These are phyloP conservation scores for Populus deltoides DNA, from an alignment of 345 rosid species.

Conservation along the genomic window DNA sequence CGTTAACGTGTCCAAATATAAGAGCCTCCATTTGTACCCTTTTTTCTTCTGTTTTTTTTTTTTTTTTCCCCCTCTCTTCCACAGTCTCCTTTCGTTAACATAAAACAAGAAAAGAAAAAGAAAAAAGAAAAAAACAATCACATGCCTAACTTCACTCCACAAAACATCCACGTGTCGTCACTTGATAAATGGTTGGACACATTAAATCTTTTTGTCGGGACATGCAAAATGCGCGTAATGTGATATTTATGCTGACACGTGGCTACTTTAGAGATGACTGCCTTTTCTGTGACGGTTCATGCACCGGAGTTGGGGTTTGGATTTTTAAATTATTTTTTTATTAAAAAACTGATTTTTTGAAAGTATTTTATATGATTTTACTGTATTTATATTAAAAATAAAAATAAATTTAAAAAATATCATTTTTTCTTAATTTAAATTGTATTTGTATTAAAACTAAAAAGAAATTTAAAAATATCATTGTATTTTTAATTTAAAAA, in stretches of 20 bases:
- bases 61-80: constrained; percentile 9
- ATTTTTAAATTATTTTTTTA: no score
- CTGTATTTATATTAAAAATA: no score
- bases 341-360: no score
- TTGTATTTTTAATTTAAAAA: no score
- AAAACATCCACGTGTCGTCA: constrained; percentile 17
- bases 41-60: neutral
- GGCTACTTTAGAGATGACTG: constrained; percentile 12
- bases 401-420: no score
- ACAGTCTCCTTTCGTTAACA: neutral
- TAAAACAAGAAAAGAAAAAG: neutral
- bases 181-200: constrained; percentile 17
- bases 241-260: constrained; percentile 18
- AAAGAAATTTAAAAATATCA: no score
- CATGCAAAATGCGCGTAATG: neutral
- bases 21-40: neutral
- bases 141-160: constrained; percentile 35
- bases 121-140: neutral
- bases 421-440: no score
- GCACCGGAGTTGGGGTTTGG: constrained; percentile 24
- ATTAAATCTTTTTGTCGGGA: neutral
- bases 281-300: constrained; percentile 37
- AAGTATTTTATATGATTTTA: no score
- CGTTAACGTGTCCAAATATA: constrained; percentile 21
- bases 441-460: no score